Base-by-base conservation (phyloP, 257 asterid genomes). In the Craterostigma plantagineum region DNA sequence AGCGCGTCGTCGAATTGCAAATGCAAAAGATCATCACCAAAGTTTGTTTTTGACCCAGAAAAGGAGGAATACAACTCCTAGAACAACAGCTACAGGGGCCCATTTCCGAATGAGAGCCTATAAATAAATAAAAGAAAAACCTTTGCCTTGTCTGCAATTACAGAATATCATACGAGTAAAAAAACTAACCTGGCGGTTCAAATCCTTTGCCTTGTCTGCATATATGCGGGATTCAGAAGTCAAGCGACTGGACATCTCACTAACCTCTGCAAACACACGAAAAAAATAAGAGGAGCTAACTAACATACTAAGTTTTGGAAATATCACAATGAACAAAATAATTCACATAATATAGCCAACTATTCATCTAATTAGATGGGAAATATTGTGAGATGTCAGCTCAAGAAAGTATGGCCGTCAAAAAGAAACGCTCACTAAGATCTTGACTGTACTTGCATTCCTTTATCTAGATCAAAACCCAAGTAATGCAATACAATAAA, bases 191-290 rank as follows among this genome's bases (percentile, higher is more conserved):
- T 86, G 97, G 16, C 87, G 84, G 61, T 86, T 40, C n/a, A 42
- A 36, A 43, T 16, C 52, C 4, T 66, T 81, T 49, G 94, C 93
- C 64, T 81, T 81, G 17, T 81, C 84, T 37, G 91, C 97, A 60
- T 86, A 86, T 52, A 76, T 55, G 63, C 92, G 94, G 54, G 97
- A 71, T 69, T 86, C 97, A 16, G 81, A 73, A 51, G 97, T 81
- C 70, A 86, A 73, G 56, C 91, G 94, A 66, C 79, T 72, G 54
- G 97, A 78, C 87, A 86, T 67, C 61, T 86, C 77, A 59, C 91
- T 77, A 62, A 78, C 87, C 76, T 84, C 92, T 72, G 73, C 61
- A 63, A 52, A 64, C 9, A 16, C 1, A 39, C 7, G 2, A n/a
- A 43, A n/a, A 38, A 54, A 45, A 54, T 14, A 38, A 12, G 40